Evolutionary conservation across 192 early-diverging fungal genomes (phyloP).

Genomic region (Coemansia sp.): DNA sequence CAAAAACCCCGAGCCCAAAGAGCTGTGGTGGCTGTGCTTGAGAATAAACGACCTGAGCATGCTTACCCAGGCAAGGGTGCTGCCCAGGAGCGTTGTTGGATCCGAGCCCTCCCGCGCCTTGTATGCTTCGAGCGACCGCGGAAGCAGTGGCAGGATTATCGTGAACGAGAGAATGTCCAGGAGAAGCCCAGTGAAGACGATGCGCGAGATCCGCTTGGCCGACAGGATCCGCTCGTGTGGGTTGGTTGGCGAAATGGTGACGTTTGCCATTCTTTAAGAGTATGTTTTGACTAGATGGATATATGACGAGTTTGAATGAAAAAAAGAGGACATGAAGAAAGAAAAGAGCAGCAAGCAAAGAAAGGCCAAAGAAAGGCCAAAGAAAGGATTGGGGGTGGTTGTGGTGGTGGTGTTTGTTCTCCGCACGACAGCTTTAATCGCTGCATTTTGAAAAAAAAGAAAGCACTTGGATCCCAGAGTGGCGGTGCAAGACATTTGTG

Average conservation of each 20-base stretch:
- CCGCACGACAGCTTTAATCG: neutral
- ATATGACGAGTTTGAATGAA: neutral
- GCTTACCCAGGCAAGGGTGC: conserved; percentile 14
- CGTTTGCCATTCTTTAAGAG: neutral
- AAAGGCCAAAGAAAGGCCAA: neutral
- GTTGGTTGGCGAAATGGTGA: neutral
- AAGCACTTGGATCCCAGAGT: neutral
- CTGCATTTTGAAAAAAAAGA: neutral
- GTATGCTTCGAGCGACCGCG: conserved; percentile 87
- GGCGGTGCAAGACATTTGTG: neutral
- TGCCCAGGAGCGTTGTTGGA: conserved; percentile 44
- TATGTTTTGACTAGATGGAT: too few species aligned
- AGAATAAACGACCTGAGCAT: conserved; percentile 16
- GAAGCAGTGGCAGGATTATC: conserved; percentile 93
- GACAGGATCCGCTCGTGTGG: conserved; percentile 6
- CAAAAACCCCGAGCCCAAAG: conserved; percentile 35
- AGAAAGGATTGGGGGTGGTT: too few species aligned
- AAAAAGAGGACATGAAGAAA: neutral
- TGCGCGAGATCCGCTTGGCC: conserved; percentile 41
- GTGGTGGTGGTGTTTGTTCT: neutral
- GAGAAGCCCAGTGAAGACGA: conserved; percentile 81
- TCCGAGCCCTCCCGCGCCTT: conserved; percentile 55
- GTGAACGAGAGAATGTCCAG: conserved; percentile 98
- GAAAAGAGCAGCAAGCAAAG: neutral
- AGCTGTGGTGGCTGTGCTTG: conserved; percentile 11